Conservation (phyloP, 108 stramenopile genomes). For the Schizochytrium sp. region DNA sequence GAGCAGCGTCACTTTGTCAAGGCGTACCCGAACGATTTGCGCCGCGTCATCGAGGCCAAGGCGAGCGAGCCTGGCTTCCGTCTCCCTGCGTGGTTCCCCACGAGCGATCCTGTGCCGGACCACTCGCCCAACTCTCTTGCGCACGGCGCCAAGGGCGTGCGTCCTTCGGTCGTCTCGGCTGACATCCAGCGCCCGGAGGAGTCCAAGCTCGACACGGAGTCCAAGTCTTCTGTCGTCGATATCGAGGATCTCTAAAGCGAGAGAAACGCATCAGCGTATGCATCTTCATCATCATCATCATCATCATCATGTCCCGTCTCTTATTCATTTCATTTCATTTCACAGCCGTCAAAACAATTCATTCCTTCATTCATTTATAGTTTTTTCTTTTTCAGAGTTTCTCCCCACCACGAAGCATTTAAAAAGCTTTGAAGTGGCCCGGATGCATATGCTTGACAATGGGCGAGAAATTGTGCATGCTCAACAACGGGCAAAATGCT, state of each 20-base stretch:
- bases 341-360: background rate
- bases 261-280: background rate
- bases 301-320: background rate
- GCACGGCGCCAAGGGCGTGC: no score
- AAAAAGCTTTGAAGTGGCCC: no score
- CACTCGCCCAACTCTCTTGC: background rate
- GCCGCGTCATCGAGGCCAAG: background rate
- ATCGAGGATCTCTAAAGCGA: background rate
- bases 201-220: background rate
- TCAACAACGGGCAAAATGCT: no score
- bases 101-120: background rate
- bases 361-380: no score
- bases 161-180: no score
- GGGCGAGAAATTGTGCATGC: no score
- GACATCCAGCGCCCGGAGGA: no score
- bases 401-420: no score
- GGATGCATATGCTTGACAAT: no score
- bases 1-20: background rate
- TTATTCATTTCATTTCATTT: background rate
- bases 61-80: background rate
- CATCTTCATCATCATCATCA: background rate
- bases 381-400: no score
- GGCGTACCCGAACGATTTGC: constrained; percentile 7
- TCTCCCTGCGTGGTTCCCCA: background rate
- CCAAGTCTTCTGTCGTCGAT: background rate